Evolutionary conservation across 129 eudicot species (phyloP).

Genomic region (Artemisia argyi): DNA sequence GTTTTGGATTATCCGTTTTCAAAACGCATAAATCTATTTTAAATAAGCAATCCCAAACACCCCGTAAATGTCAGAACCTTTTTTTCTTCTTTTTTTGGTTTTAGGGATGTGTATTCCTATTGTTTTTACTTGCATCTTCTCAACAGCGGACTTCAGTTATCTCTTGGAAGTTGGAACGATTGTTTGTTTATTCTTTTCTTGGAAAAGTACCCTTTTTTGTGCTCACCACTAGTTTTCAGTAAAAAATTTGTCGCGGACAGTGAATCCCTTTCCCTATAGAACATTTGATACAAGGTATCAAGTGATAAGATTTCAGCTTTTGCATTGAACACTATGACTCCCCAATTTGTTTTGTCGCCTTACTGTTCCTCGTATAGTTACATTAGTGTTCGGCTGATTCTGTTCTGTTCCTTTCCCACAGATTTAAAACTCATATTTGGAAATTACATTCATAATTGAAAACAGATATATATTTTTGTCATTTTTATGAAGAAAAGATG

Average conservation of each 20-base stretch:
- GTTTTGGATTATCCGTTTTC: too few species aligned
- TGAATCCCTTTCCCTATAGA: neutral
- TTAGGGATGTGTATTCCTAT: neutral
- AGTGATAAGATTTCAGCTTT: too few species aligned
- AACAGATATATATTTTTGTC: neutral
- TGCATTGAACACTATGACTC: too few species aligned
- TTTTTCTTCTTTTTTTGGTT: neutral
- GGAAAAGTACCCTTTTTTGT: neutral
- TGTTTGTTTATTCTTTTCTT: neutral
- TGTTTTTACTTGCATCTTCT: neutral
- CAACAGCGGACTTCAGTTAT: neutral
- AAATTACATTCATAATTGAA: neutral
- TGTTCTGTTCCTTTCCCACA: too few species aligned
- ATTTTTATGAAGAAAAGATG: neutral
- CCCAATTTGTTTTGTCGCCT: too few species aligned
- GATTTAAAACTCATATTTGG: too few species aligned
- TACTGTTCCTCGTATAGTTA: too few species aligned
- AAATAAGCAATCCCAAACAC: too few species aligned
- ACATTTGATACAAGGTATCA: too few species aligned
- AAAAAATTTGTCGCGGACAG: neutral
- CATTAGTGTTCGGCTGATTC: too few species aligned
- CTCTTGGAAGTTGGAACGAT: neutral
- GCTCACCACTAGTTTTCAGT: neutral
- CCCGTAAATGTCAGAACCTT: too few species aligned
- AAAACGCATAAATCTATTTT: too few species aligned